These are phyloP conservation scores for Neurospora sp. DNA, from an alignment of 495 filamentous ascomycete species.

Conservation along the genomic window DNA sequence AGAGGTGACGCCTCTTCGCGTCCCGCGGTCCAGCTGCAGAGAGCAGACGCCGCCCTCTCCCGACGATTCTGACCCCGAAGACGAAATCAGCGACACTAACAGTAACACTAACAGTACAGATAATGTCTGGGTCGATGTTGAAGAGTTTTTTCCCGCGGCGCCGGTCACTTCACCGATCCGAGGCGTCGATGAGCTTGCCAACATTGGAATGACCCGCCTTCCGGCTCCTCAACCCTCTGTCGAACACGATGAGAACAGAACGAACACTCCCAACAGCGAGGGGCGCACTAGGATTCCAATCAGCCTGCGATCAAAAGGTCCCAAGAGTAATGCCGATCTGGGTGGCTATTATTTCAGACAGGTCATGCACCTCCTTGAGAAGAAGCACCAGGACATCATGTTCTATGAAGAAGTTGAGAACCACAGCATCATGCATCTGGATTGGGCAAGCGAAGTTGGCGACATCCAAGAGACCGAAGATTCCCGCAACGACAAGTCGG, in stretches of 20 bases:
- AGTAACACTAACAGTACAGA: not conserved
- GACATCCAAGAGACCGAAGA: not conserved
- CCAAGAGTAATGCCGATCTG: slow-evolving; percentile 4
- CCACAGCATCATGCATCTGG: slow-evolving; percentile 10
- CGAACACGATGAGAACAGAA: not conserved
- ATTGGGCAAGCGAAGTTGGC: slow-evolving; percentile 4
- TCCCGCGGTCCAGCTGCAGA: not conserved
- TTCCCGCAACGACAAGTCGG: not conserved
- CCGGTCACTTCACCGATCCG: not conserved
- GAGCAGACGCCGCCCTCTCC: not conserved
- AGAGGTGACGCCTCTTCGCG: not conserved
- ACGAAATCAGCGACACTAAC: not conserved
- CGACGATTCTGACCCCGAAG: not conserved
- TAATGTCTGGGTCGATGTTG: not conserved
- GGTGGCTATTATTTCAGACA: slow-evolving; percentile 2
- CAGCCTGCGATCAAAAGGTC: not conserved
- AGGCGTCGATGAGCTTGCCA: not conserved
- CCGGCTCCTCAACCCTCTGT: not conserved
- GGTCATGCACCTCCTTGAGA: slow-evolving; percentile 3
- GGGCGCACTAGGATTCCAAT: not conserved
- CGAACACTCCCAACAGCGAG: not conserved
- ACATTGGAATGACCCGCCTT: not conserved
- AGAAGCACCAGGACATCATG: slow-evolving; percentile 10
- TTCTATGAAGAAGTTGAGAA: slow-evolving; percentile 9
- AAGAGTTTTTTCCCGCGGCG: not conserved